These are phyloP conservation scores for Akanthomyces uredinophilus DNA, from an alignment of 2,329 filamentous ascomycete genomes.

Conservation along the genomic window DNA sequence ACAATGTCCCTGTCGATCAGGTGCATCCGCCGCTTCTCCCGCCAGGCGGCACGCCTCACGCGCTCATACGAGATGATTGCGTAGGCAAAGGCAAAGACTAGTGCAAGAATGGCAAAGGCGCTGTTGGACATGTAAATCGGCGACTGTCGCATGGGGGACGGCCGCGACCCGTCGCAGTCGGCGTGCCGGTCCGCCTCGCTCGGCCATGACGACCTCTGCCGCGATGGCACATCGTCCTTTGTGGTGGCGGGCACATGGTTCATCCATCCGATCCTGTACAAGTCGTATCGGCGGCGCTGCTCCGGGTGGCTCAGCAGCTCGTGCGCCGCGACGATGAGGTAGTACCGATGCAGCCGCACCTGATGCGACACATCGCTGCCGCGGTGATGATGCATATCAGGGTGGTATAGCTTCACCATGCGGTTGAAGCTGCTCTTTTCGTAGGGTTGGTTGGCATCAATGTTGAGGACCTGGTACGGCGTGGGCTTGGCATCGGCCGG, in stretches of 20 bases:
- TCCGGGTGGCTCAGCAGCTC: constrained; percentile 16
- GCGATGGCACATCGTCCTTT: neutral
- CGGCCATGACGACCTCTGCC: neutral
- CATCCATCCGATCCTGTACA: constrained; percentile 14
- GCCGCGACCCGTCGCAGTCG: neutral
- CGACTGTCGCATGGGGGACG: constrained; percentile 18
- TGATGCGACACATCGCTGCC: neutral
- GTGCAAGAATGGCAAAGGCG: constrained; percentile 13
- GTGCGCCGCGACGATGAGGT: constrained; percentile 18
- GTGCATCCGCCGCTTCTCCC: constrained; percentile 24
- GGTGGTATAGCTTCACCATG: constrained; percentile 21
- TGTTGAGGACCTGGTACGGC: constrained; percentile 18
- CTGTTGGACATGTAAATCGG: constrained; percentile 17
- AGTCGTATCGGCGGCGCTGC: constrained; percentile 16
- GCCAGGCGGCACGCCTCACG: constrained; percentile 21
- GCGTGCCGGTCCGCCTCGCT: neutral
- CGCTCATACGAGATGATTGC: constrained; percentile 11
- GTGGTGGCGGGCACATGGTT: neutral
- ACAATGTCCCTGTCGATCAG: constrained; percentile 10
- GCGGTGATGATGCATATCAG: constrained; percentile 13
- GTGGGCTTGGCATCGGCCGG: constrained; percentile 14
- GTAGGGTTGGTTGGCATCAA: constrained; percentile 9
- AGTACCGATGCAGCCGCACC: constrained; percentile 16
- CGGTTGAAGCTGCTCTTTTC: constrained; percentile 17
- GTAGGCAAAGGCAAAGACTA: constrained; percentile 14